Base-by-base conservation (phyloP, 495 filamentous ascomycete species). In the Aspergillus mulundensis region DNA sequence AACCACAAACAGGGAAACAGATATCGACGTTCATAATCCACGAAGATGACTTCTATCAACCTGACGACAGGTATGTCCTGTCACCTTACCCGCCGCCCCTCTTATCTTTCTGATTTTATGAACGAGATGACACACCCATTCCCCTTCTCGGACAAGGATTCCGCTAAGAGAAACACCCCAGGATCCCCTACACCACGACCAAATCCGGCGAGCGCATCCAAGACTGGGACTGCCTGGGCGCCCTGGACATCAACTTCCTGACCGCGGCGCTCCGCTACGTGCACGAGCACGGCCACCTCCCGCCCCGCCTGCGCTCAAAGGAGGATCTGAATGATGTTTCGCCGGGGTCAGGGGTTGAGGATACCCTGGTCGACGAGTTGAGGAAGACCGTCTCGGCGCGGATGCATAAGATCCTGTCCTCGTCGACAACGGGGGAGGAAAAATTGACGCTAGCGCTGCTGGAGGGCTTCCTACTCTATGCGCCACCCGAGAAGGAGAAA, bases 11-110 rank as follows among this genome's bases (percentile, higher is more conserved):
- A 30, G 21, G 8, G 16, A 20, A 47, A 7, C 21, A 19, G 21
- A 47, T 76, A 15, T 62, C 61, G 7, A 82, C 84, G 2, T 91
- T 90, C 60, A 87, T 96, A 58, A 77, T 97, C 39, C 91, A 96
- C 66, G 83, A 94, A 67, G 93, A 97, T 72, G 93, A 97, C 69
- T 97, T 96, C 67, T 97, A 91, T 69, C 81, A 80, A 36, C 66
- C 88, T 1, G 91, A 97, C 64, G 66, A 79, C n/a, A 74, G 87
- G 82, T 87, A 60, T 62, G 75, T 63, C 12, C 16, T 19, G n/a
- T 18, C 19, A 23, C 28, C 43, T 52, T 24, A 24, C 24, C 18
- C 19, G 15, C 30, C 30, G 7, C 20, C 16, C 32, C 32, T 14
- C 12, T 3, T 8, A 28, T 28, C 4, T 8, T 3, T 28, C 25